Evolutionary conservation across 305 asterid genomes (phyloP).

Genomic region (Rubia occidens): DNA sequence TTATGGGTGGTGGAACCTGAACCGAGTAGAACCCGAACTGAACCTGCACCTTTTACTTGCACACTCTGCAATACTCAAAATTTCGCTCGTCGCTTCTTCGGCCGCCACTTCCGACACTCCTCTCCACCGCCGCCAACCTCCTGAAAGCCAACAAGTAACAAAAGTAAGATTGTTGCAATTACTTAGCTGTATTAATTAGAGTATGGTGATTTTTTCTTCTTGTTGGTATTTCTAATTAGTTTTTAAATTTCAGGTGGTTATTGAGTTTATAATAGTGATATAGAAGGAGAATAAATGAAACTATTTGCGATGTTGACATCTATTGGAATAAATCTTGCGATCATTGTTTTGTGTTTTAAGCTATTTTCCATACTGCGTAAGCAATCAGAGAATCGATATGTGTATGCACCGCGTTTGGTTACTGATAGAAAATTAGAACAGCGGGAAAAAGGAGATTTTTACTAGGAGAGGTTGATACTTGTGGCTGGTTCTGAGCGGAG

Average conservation of each 20-base stretch:
- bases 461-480: conserved; percentile 38
- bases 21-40: not conserved
- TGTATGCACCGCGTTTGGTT: conserved; percentile 72
- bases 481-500: conserved; percentile 29
- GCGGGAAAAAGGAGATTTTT: conserved; percentile 22
- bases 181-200: not conserved
- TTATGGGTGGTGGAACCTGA: too few relatives aligned
- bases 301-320: conserved; percentile 82
- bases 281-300: conserved; percentile 45
- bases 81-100: not conserved
- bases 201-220: not conserved
- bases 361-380: conserved; percentile 59
- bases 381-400: conserved; percentile 51
- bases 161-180: too few relatives aligned
- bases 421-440: conserved; percentile 45
- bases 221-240: not conserved
- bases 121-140: not conserved
- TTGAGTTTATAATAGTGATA: conserved; percentile 11
- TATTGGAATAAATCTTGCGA: conserved; percentile 68
- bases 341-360: conserved; percentile 44
- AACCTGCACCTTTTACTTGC: not conserved
- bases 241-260: not conserved
- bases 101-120: not conserved
- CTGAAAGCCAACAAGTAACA: not conserved
- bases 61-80: not conserved